Evolutionary conservation across 1,284 basidiomycete species (phyloP), one percentile per base, ranked within the genome.

Genomic region (Cryptococcus depauperatus): DNA sequence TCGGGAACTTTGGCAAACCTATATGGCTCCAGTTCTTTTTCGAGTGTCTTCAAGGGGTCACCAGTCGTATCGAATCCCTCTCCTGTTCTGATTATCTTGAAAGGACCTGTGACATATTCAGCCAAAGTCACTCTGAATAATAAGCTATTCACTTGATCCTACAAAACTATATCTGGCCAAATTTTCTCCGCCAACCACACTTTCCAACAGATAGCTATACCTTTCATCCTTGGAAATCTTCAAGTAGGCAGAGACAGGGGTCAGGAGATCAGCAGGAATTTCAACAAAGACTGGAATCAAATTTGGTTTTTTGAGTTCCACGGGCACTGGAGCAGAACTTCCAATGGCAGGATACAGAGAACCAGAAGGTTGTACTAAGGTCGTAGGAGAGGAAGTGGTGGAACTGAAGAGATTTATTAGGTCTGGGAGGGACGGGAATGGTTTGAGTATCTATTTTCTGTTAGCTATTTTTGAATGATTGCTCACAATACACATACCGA

Each of bases 211-310:
- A 68, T 95, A 97, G 65, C 85, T 90, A 73, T 93, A 85, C 64
- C 84, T 84, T 4, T 89, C 87, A 55, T 91, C 88, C 62, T 92
- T 82, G 5, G 92, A 83, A 51, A 98, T 79, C 48, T 90, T 83
- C 42, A 98, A 80, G 70, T 97, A 98, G 13, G 95, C 92, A 69
- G 91, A 87, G 61, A 93, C 93, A 67, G 95, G 95, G 11, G 95
- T 99, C 51, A 98, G 78, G 48, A 97, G 81, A 69, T 99, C 95
- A 46, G 91, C 91, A 21, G 95, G 90, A 7, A 98, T 77, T 57
- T 92, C 84, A 47, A 92, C 79, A 71, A 83, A 98, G 55, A 98
- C 80, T 14, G 93, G 93, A 33, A 98, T 53, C 4, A 69, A 48
- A 44, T 69, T 69, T 3, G 64, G 62, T 29, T 52, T 59, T 8